Evolutionary conservation across 2,329 filamentous ascomycete genomes (phyloP).

Genomic region (Sporothrix globosa): DNA sequence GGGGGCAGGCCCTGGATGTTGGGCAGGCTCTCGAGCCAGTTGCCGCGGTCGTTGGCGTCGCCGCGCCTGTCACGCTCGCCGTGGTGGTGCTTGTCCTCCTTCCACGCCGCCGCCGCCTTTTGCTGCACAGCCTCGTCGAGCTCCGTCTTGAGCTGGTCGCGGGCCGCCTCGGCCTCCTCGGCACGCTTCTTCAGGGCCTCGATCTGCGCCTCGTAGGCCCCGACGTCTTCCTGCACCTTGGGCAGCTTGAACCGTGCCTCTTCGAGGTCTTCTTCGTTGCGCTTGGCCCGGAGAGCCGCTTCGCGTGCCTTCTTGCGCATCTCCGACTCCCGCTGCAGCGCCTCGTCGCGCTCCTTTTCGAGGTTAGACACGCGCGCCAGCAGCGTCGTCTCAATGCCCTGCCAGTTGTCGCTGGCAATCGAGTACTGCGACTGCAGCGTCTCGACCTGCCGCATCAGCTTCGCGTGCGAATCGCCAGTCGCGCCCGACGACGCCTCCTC

Average conservation of each 20-base stretch:
- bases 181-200: slow-evolving; percentile 66
- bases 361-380: slow-evolving; percentile 74
- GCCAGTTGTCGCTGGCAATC: slow-evolving; percentile 95
- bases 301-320: slow-evolving; percentile 89
- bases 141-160: slow-evolving; percentile 58
- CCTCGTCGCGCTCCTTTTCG: slow-evolving; percentile 90
- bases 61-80: slow-evolving; percentile 28
- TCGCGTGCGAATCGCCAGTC: slow-evolving; percentile 81
- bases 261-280: slow-evolving; percentile 82
- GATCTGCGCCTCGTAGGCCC: slow-evolving; percentile 61
- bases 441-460: slow-evolving; percentile 90
- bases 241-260: slow-evolving; percentile 65
- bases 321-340: slow-evolving; percentile 79
- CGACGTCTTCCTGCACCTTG: slow-evolving; percentile 66
- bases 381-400: slow-evolving; percentile 87
- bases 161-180: slow-evolving; percentile 66
- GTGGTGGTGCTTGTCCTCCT: slow-evolving; percentile 39
- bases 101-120: slow-evolving; percentile 44
- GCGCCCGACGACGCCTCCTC: slow-evolving; percentile 87
- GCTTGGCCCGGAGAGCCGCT: slow-evolving; percentile 67
- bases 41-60: slow-evolving; percentile 48
- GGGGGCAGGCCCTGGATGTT: slow-evolving; percentile 48
- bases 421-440: slow-evolving; percentile 94
- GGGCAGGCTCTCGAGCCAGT: slow-evolving; percentile 62
- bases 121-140: slow-evolving; percentile 50